Percentiles rank a stretch among this genome's conserved stretches.
Conservation (phyloP, 2,329 filamentous ascomycete species). For the Fusarium hainanense region DNA sequence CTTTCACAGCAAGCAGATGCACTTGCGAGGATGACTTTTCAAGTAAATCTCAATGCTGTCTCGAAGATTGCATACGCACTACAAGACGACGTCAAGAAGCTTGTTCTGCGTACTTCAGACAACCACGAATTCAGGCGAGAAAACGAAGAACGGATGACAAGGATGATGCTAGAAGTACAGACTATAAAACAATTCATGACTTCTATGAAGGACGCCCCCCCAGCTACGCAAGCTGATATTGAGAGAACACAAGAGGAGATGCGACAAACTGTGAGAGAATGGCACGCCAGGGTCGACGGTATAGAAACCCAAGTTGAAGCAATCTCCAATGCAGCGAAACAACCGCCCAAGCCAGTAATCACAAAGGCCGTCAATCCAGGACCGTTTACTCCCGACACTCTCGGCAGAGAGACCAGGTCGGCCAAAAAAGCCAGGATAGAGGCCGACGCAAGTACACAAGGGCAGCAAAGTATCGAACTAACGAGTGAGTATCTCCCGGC, state of each 20-base stretch:
- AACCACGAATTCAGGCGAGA: conserved; percentile 47
- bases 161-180: conserved; percentile 48
- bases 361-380: conserved; percentile 23
- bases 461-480: conserved; percentile 10
- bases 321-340: conserved; percentile 40
- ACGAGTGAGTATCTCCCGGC: background rate
- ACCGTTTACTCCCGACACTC: background rate
- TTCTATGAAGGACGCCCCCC: conserved; percentile 5
- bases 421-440: conserved; percentile 8
- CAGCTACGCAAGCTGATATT: conserved; percentile 25
- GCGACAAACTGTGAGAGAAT: conserved; percentile 21
- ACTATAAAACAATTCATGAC: conserved; percentile 47
- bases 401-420: conserved; percentile 26
- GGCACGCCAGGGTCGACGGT: conserved; percentile 41
- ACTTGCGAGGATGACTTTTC: conserved; percentile 53
- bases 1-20: conserved; percentile 48
- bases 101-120: conserved; percentile 43
- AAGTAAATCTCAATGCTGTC: conserved; percentile 51
- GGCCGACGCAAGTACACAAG: background rate
- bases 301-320: conserved; percentile 41
- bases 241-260: conserved; percentile 40
- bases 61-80: conserved; percentile 45
- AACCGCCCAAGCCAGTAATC: conserved; percentile 35
- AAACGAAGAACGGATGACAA: conserved; percentile 47
- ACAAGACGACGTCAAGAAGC: conserved; percentile 45